Base-by-base conservation (phyloP, 2,329 filamentous ascomycete species). In the Hyphodiscus sp. region DNA sequence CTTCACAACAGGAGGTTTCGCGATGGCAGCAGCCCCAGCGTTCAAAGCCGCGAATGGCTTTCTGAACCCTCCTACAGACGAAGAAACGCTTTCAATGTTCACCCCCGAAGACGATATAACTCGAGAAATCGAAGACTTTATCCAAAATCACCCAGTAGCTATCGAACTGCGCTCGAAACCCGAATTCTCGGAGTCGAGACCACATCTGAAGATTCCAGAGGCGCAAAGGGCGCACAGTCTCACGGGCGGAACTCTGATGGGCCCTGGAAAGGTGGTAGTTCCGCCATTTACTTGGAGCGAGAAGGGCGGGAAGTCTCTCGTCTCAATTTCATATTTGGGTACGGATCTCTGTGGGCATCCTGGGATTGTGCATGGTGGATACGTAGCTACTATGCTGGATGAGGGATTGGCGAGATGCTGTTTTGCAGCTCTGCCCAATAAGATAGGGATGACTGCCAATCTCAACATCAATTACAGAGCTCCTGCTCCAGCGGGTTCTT, bases 331-430 rank as follows among this genome's bases (percentile, higher is more conserved):
- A 50, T 91, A 91, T 67, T 77, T 96, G 0, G 92, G 92, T 1
- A 72, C 78, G 2, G 84, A 89, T 63, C 74, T 97, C 42, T 96
- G 90, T 67, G 92, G 92, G 1, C 91, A 97, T 69, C 88, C 89
- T 6, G 90, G 88, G 2, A 89, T 97, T 58, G 81, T 96, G 7
- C 94, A 97, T 69, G 92, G 92, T 49, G 92, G 92, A 0, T 74
- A 96, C 59, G 75, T 97, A 53, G 92, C 92, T n/a, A 96, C 92
- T 13, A 79, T 97, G 68, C 75, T 97, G 50, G 92, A 97, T 67
- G 92, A 97, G 70, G 90, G 89, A 0, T 75, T 97, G 44, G 92
- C 88, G 30, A 79, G 90, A 51, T 95, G 89, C 70, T 95, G 89
- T 67, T 96, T 97, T 71, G 84, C 83, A 5, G 90, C 89, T 20